phyloP scores from a whole-genome alignment of 2,329 filamentous ascomycete species.

The Arthrobotrys entomopaga region DNA sequence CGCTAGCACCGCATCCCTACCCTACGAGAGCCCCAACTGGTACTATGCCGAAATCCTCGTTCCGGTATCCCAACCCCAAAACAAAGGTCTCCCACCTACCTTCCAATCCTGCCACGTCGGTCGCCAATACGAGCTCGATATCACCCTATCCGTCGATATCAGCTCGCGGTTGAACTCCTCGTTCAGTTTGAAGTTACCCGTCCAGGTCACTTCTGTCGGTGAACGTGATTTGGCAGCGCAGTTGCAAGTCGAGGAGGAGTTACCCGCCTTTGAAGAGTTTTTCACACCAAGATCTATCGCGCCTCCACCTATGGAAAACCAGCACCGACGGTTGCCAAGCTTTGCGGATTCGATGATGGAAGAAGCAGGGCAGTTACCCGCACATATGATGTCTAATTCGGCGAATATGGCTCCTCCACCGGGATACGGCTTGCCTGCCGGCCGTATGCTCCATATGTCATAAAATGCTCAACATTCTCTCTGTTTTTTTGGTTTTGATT shows the following conservation, averaged over 20 bases:
- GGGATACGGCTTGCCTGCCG: constrained; percentile 30
- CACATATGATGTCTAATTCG: constrained; percentile 52
- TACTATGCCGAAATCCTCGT: constrained; percentile 73
- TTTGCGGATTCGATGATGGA: constrained; percentile 39
- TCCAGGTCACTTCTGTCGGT: constrained; percentile 55
- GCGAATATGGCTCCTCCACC: constrained; percentile 50
- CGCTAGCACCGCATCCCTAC: constrained; percentile 33
- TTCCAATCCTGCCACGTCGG: constrained; percentile 76
- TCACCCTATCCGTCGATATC: constrained; percentile 68
- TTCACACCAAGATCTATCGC: constrained; percentile 57
- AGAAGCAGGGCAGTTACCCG: constrained; percentile 35
- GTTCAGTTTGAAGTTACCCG: constrained; percentile 58
- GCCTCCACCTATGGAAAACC: constrained; percentile 21
- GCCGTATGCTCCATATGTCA: constrained; percentile 33
- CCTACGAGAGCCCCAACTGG: constrained; percentile 55
- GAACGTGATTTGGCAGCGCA: constrained; percentile 37
- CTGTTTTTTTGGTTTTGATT: constrained; percentile 1
- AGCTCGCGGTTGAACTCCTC: constrained; percentile 59
- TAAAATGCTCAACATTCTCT: constrained; percentile 10
- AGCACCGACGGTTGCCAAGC: constrained; percentile 22
- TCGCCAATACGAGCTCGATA: constrained; percentile 71
- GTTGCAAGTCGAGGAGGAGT: constrained; percentile 43
- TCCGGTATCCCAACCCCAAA: constrained; percentile 71
- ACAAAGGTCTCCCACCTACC: constrained; percentile 73
- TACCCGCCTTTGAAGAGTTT: constrained; percentile 56